Evolutionary conservation across 1,284 basidiomycete species (phyloP).

Genomic region (Gymnopus androsaceus): DNA sequence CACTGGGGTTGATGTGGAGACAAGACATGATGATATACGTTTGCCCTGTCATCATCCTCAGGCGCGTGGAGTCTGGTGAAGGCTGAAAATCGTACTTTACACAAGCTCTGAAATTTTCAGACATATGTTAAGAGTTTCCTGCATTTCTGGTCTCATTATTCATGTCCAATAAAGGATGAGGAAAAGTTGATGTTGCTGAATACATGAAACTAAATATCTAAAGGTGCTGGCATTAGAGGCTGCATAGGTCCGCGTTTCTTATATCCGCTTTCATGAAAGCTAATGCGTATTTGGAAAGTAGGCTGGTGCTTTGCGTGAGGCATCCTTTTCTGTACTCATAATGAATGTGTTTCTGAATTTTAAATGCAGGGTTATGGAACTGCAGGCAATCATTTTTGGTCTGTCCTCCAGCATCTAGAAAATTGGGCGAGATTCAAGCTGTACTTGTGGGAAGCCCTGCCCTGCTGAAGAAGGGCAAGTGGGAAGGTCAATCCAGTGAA

Average conservation of each 20-base stretch:
- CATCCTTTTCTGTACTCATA: neutral
- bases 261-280: neutral
- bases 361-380: neutral
- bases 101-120: too few relatives aligned
- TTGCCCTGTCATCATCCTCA: too few relatives aligned
- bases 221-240: conserved; percentile 19
- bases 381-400: conserved; percentile 23
- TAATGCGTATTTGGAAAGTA: neutral
- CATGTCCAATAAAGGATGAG: conserved; percentile 7
- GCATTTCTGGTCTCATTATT: too few relatives aligned
- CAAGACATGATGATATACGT: too few relatives aligned
- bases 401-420: conserved; percentile 18
- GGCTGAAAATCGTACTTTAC: too few relatives aligned
- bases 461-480: conserved; percentile 24
- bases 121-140: too few relatives aligned
- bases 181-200: neutral
- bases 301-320: conserved; percentile 9
- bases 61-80: too few relatives aligned
- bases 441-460: conserved; percentile 21
- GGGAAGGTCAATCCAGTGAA: conserved; percentile 5
- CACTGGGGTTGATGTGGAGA: too few relatives aligned
- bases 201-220: neutral
- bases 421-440: conserved; percentile 20
- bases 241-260: neutral
- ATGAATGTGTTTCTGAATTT: neutral